Evolutionary conservation across 1,139 yeast genomes (phyloP).

Genomic region (Lodderomyces beijingensis): DNA sequence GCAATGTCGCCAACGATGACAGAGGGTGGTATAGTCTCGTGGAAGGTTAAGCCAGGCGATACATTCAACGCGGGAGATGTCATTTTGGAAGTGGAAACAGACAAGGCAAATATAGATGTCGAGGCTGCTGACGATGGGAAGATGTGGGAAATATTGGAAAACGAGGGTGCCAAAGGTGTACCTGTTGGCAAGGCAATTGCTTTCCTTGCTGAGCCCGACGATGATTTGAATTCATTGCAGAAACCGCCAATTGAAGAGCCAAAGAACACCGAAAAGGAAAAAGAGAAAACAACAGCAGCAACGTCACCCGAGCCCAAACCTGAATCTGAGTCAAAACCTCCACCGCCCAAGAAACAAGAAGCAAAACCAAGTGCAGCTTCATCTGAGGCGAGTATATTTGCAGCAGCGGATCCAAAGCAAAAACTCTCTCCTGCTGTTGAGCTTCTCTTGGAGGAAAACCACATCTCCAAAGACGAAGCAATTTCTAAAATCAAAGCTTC

Average conservation of each 20-base stretch:
- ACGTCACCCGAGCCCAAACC: slow-evolving; percentile 3
- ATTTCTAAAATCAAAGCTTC: slow-evolving; percentile 69
- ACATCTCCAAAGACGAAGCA: slow-evolving; percentile 68
- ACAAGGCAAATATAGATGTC: slow-evolving; percentile 88
- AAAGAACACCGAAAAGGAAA: slow-evolving; percentile 10
- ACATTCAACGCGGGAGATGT: slow-evolving; percentile 80
- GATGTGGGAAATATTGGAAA: slow-evolving; percentile 68
- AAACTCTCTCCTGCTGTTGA: slow-evolving; percentile 79
- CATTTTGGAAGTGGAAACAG: slow-evolving; percentile 84
- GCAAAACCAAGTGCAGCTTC: slow-evolving; percentile 8
- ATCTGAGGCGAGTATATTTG: slow-evolving; percentile 19
- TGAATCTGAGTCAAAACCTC: slow-evolving; percentile 15
- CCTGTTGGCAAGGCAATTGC: slow-evolving; percentile 92
- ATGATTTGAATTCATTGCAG: slow-evolving; percentile 63
- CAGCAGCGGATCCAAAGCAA: slow-evolving; percentile 58
- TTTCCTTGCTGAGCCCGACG: slow-evolving; percentile 79
- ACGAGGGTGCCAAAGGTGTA: slow-evolving; percentile 72
- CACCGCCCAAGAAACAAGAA: slow-evolving; percentile 8
- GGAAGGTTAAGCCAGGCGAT: slow-evolving; percentile 88
- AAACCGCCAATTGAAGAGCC: slow-evolving; percentile 43
- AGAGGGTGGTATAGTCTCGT: slow-evolving; percentile 90
- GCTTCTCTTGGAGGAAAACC: slow-evolving; percentile 54
- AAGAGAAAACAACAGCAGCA: slow-evolving; percentile 1
- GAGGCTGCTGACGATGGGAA: slow-evolving; percentile 93
- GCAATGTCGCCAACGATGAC: slow-evolving; percentile 99